Base-by-base conservation (phyloP, 768 basidiomycete species). In the Mycena polygramma region DNA sequence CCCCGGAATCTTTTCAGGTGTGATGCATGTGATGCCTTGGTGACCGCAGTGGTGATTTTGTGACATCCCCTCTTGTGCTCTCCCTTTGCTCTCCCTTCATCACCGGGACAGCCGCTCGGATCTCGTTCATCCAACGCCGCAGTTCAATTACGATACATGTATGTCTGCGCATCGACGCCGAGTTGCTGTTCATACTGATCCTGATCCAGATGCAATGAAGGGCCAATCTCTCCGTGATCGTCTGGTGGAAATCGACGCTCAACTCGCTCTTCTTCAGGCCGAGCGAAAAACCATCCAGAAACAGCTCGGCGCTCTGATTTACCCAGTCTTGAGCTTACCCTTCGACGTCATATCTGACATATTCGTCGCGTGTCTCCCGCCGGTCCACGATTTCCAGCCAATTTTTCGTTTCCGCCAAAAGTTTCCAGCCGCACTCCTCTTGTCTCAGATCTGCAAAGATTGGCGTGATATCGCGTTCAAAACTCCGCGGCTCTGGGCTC, bases 381-480 rank as follows among this genome's bases (percentile, higher is more conserved):
- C 41, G 30, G 39, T 39, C 13, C 39, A 39, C 7, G 15, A 30
- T 14, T 39, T 13, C 39, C 7, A 39, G 13, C 26, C 57, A 0
- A 11, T 30, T 45, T 22, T 39, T 11, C 10, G n/a, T n/a, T 15
- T 37, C 24, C 10, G 4, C n/a, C 10, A 5, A 5, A 20, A 17
- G 10, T 11, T 19, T n/a, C 59, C 59, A 20, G 14, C 54, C 35
- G 17, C 57, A 0, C 8, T 45, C 11, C 7, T 59, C n/a, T 53
- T 46, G 30, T 24, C 51, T 0, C 26, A 49, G 2, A 24, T 61
- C 14, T 68, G 66, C 53, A n/a, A 45, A 46, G 36, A n/a, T 0
- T 68, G 66, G 66, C 53, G 66, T 30, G 2, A n/a, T 11, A 14
- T 68, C 26, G 66, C 59, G 20, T n/a, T 68, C 7, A 20, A 36